Base-by-base conservation (phyloP, 2,329 filamentous ascomycete genomes). In the Arachnomyces sp. region DNA sequence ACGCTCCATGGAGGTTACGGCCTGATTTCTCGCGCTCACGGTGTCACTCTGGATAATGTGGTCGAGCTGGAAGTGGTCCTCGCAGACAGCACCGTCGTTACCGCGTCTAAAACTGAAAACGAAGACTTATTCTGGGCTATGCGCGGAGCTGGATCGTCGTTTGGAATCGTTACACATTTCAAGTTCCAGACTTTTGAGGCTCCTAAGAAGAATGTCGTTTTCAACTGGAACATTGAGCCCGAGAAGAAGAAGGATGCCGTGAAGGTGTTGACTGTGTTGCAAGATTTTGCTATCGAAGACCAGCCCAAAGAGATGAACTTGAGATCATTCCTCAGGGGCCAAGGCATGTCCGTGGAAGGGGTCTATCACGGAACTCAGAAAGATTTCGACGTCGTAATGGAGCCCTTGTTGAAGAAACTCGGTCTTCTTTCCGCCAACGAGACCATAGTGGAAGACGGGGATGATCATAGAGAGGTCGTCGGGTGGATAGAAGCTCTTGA, bases 241-340 rank as follows among this genome's bases (percentile, higher is more conserved):
- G 67, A 60, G 5, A 66, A 70, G 34, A 45, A 58, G 7, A 63
- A 71, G 1, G 66, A 74, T 49, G 66, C 68, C 0, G 50, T 59
- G 6, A 50, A 71, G 1, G 77, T 70, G 54, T 59, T 67, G 40
- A 53, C 65, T 14, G 79, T 76, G 76, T 75, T 79, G 44, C 63
- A 63, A 2, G 57, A 79, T 13, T 60, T 73, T 31, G 53, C 64
- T 1, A 70, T 79, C 45, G 70, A 72, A 3, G 49, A 60, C 1
- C 64, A 79, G 6, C 74, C 77, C 50, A 66, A 71, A 33, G 71
- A 75, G 13, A 77, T 80, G 47, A 70, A 72, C 6, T 71, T 69
- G 7, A 65, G 76, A 40, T 72, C 79, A 43, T 65, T 76, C 34
- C 65, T 74, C 36, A 61, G 72, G 28, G 67, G 71, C n/a, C 55